Evolutionary conservation across 345 rosid species (phyloP).

Genomic region (Gossypium longicalyx): DNA sequence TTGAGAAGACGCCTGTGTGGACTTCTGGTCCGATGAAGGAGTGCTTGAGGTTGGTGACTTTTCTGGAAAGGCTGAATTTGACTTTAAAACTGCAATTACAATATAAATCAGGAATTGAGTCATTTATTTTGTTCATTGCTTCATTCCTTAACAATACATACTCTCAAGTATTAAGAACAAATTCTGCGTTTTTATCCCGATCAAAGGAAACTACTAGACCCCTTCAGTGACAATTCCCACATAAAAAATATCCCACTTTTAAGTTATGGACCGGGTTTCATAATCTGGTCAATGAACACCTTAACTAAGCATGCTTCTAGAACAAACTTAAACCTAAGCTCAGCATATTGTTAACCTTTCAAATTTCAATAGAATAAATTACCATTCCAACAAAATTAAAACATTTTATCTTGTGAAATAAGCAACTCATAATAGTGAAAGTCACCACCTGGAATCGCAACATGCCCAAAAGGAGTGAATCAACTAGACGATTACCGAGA

Average conservation of each 20-base stretch:
- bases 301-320: not conserved
- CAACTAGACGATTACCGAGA: not conserved
- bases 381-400: not conserved
- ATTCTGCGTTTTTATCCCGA: not conserved
- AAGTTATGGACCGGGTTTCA: not conserved
- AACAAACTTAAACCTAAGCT: not conserved
- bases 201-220: not conserved
- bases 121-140: not conserved
- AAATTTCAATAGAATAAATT: not conserved
- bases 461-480: not conserved
- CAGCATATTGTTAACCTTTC: not conserved
- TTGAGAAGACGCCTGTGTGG: constrained; percentile 61
- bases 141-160: not conserved
- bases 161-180: not conserved
- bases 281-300: not conserved
- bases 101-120: constrained; percentile 3
- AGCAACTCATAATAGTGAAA: not conserved
- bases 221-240: not conserved
- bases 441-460: not conserved
- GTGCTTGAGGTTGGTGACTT: constrained; percentile 60
- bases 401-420: not conserved
- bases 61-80: constrained; percentile 62
- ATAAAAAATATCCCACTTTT: not conserved
- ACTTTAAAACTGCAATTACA: constrained; percentile 68
- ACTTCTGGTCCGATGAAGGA: constrained; percentile 61